Base-by-base conservation (phyloP, 768 basidiomycete species). In the Hemileccinum impolitum region DNA sequence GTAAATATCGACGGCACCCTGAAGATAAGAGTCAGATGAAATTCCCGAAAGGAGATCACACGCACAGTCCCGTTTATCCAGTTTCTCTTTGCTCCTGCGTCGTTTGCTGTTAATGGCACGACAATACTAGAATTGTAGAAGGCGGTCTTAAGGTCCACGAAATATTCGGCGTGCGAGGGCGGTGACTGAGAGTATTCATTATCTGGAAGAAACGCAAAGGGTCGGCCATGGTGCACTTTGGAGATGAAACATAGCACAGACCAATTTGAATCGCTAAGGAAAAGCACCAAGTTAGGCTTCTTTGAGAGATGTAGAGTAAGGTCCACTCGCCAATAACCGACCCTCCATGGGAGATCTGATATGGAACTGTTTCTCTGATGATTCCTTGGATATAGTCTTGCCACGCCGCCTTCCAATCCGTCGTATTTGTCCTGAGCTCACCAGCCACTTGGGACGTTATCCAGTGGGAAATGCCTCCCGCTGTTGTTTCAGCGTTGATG, bases 401-500 rank as follows among this genome's bases (percentile, higher is more conserved):
- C 87, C 90, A 92, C 0, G 87, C 79, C 10, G 72, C 78, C 23
- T 69, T 72, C 76, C 80, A 91, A 56, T 87, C 85, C 0, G 81
- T 76, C 6, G 79, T 84, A 18, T 65, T 65, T n/a, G 87, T 90
- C n/a, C 90, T 79, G 14, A 90, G 70, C 37, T 71, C 68, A 8
- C 84, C 85, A 3, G 80, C 75, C 14, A 87, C 79, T 57, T 81
- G 75, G 12, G 79, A 75, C 1, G 88, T 90, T 11, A 79, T 73
- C 89, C 89, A 90, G 47, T 77, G 76, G 1, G 80, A 71, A 49
- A 82, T 73, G 10, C 89, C 89, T 21, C 89, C 89, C 1, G 86
- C 90, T 12, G 84, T 82, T 0, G 86, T 88, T 62, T 90, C 88
- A 4, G 86, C 87, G 55, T 90, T 90, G 69, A 90, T 89, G 57